phyloP scores from a whole-genome alignment of 768 basidiomycete genomes.

The Tylopilus felleus region DNA sequence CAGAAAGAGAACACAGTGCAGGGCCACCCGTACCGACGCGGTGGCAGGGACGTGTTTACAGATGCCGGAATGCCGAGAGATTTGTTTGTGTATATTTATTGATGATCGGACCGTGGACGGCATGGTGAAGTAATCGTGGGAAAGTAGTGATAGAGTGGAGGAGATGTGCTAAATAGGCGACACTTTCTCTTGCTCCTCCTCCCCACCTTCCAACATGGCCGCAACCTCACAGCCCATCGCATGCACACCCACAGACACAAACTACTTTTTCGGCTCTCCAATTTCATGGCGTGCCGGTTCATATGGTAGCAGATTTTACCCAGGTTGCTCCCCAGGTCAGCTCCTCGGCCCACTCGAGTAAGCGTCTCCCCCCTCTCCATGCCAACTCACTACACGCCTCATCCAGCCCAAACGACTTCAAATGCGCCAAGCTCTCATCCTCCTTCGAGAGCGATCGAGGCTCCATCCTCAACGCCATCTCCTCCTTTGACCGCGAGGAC shows the following conservation, averaged over 20 bases:
- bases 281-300: conserved; percentile 69
- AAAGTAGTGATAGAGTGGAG: conserved; percentile 3
- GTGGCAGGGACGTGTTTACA: neutral
- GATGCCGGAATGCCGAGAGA: conserved; percentile 13
- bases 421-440: conserved; percentile 43
- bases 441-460: conserved; percentile 62
- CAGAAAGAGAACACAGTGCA: too few relatives aligned
- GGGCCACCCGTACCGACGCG: too few relatives aligned
- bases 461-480: conserved; percentile 61
- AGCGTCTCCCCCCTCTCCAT: conserved; percentile 23
- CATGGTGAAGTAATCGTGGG: conserved; percentile 22
- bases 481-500: conserved; percentile 63
- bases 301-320: conserved; percentile 60
- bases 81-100: conserved; percentile 19
- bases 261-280: conserved; percentile 71
- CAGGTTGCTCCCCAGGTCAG: conserved; percentile 60
- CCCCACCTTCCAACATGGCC: conserved; percentile 27
- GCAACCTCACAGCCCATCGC: conserved; percentile 44
- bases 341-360: conserved; percentile 65
- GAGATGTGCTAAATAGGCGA: conserved; percentile 30
- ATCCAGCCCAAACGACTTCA: conserved; percentile 44
- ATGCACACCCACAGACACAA: conserved; percentile 38
- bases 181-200: neutral
- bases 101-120: conserved; percentile 28
- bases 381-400: neutral